Conservation (phyloP, 2,329 filamentous ascomycete species). For the Hymenotorrendiella dingleyae region DNA sequence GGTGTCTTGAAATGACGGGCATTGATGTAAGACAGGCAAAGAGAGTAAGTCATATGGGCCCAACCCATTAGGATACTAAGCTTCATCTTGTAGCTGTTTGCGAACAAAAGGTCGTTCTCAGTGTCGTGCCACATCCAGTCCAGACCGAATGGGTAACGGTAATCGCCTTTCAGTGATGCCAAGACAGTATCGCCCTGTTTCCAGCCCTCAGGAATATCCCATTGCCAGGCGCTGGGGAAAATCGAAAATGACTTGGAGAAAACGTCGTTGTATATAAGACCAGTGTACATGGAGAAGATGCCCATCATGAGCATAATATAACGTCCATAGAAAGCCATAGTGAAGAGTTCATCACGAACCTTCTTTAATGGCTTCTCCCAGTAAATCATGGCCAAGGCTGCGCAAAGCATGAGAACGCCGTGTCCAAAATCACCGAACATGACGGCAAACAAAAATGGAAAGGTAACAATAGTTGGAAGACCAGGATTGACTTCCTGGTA, state of each 20-base stretch:
- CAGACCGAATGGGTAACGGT: constrained; percentile 91
- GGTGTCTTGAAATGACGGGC: constrained; percentile 90
- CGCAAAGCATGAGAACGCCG: constrained; percentile 78
- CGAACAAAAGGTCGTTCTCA: constrained; percentile 91
- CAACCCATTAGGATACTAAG: constrained; percentile 96
- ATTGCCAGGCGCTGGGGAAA: constrained; percentile 88
- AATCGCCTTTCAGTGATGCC: constrained; percentile 57
- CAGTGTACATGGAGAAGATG: constrained; percentile 93
- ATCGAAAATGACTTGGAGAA: constrained; percentile 91
- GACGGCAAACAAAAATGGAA: constrained; percentile 98
- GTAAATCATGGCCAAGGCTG: constrained; percentile 89
- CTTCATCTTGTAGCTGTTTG: constrained; percentile 99
- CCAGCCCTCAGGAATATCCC: constrained; percentile 54
- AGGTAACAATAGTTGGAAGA: constrained; percentile 90
- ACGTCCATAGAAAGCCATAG: constrained; percentile 97
- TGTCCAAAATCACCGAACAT: constrained; percentile 99
- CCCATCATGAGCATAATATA: constrained; percentile 99
- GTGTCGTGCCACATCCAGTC: constrained; percentile 96
- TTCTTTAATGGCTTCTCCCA: constrained; percentile 93
- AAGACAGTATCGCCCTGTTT: constrained; percentile 57
- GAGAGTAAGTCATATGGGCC: constrained; percentile 97
- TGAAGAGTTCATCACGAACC: constrained; percentile 86
- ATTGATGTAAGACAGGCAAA: constrained; percentile 89
- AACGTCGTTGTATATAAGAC: constrained; percentile 93
- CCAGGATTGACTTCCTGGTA: constrained; percentile 97